These are phyloP conservation scores for Drechslerella stenobrocha DNA, from an alignment of 2,329 filamentous ascomycete species.

Conservation along the genomic window DNA sequence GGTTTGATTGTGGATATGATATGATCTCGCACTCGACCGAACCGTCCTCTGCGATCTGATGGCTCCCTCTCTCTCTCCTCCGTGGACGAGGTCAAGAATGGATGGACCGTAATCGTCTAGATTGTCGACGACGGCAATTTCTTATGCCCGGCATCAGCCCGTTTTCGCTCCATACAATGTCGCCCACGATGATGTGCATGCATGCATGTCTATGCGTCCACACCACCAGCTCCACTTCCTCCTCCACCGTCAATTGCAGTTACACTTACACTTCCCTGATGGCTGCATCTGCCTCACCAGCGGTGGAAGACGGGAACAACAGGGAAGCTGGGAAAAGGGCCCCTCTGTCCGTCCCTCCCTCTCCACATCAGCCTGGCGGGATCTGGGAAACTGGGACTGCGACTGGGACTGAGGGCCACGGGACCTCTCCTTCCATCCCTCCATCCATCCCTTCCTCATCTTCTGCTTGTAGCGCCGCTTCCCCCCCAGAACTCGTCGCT, in stretches of 20 bases:
- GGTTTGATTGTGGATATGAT: too few relatives aligned
- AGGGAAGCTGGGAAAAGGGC: background rate
- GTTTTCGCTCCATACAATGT: constrained; percentile 11
- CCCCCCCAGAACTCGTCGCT: background rate
- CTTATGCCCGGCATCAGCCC: background rate
- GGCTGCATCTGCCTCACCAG: background rate
- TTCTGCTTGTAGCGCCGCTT: background rate
- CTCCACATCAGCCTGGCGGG: background rate
- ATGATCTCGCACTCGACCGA: too few relatives aligned
- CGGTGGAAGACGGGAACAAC: constrained; percentile 26
- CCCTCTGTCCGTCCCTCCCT: background rate
- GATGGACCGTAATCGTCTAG: too few relatives aligned
- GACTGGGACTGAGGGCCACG: constrained; percentile 3
- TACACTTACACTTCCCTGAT: constrained; percentile 8
- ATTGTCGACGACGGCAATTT: too few relatives aligned
- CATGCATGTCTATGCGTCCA: background rate
- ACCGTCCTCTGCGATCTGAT: too few relatives aligned
- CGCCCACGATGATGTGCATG: constrained; percentile 48
- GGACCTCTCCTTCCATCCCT: background rate
- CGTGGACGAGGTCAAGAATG: too few relatives aligned
- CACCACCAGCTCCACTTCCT: constrained; percentile 11
- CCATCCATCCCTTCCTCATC: background rate
- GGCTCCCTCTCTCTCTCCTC: too few relatives aligned
- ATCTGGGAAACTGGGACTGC: constrained; percentile 2
- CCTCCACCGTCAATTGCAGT: too few relatives aligned